Conservation (phyloP, 495 filamentous ascomycete genomes). For the Tuber magnatum region DNA sequence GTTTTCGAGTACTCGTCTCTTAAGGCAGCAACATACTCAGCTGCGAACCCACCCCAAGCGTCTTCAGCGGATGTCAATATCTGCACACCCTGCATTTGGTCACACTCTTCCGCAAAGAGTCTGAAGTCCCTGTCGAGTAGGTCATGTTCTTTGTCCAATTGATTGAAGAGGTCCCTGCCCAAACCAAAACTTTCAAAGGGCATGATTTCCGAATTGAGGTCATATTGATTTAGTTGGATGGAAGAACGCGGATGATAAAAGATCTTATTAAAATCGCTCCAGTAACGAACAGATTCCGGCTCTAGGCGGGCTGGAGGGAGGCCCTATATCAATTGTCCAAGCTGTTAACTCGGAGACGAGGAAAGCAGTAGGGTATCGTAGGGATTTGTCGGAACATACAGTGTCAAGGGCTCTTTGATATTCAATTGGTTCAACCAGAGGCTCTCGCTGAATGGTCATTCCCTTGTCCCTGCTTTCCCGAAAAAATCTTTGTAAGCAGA, state of each 20-base stretch:
- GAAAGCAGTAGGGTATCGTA: constrained; percentile 56
- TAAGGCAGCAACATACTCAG: constrained; percentile 69
- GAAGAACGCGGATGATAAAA: constrained; percentile 89
- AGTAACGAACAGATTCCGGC: constrained; percentile 70
- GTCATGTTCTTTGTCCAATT: constrained; percentile 75
- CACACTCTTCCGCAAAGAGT: constrained; percentile 83
- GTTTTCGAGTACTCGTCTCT: constrained; percentile 87
- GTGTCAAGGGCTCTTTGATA: constrained; percentile 73
- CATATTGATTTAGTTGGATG: constrained; percentile 80
- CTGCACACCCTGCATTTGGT: constrained; percentile 83
- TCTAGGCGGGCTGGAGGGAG: constrained; percentile 56
- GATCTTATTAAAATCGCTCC: constrained; percentile 88
- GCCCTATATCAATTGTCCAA: constrained; percentile 68
- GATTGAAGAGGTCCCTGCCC: constrained; percentile 75
- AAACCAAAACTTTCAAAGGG: constrained; percentile 75
- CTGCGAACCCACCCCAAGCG: constrained; percentile 86
- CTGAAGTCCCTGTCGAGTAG: constrained; percentile 81
- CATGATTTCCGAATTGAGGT: constrained; percentile 64
- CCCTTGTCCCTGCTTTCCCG: constrained; percentile 55
- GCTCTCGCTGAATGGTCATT: constrained; percentile 59
- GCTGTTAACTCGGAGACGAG: constrained; percentile 84
- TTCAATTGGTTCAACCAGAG: constrained; percentile 57
- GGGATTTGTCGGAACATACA: constrained; percentile 51
- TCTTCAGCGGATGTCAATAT: constrained; percentile 72
- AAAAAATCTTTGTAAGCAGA: background rate